Conservation (phyloP, 805 yeast species). For the Lipomyces starkeyi region DNA sequence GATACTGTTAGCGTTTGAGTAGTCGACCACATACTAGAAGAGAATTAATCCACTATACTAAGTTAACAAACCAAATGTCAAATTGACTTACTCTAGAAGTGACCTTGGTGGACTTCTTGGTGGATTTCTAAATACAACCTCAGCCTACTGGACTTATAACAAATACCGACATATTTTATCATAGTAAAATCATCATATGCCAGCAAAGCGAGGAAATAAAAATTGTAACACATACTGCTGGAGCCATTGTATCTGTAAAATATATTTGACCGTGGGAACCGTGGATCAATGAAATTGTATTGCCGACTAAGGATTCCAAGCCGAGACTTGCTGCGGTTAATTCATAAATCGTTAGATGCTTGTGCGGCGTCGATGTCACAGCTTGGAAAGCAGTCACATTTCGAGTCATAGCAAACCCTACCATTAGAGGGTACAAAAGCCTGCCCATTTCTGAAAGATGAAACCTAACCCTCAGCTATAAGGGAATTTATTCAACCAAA, state of each 20-base stretch:
- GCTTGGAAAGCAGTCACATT: not conserved
- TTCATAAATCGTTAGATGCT: too few relatives aligned
- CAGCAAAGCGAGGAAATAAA: slow-evolving; percentile 36
- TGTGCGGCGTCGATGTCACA: not conserved
- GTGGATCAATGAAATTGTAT: not conserved
- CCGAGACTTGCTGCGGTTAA: not conserved
- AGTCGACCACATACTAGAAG: slow-evolving; percentile 88
- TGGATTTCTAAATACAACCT: slow-evolving; percentile 62
- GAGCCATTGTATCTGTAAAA: slow-evolving; percentile 17
- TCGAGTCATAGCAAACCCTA: too few relatives aligned
- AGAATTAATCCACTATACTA: not conserved
- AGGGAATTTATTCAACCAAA: too few relatives aligned
- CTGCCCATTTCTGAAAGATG: too few relatives aligned
- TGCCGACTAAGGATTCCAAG: not conserved
- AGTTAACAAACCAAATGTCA: not conserved
- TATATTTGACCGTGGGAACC: not conserved
- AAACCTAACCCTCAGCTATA: too few relatives aligned
- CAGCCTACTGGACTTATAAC: slow-evolving; percentile 72
- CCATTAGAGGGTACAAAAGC: too few relatives aligned
- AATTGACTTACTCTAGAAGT: slow-evolving; percentile 40
- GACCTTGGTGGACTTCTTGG: slow-evolving; percentile 71
- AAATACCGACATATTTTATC: slow-evolving; percentile 14
- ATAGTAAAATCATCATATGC: slow-evolving; percentile 18
- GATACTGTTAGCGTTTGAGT: slow-evolving; percentile 96
- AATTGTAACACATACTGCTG: slow-evolving; percentile 25